Base-by-base conservation (phyloP, 2,329 filamentous ascomycete species). In the Botryotinia calthae region DNA sequence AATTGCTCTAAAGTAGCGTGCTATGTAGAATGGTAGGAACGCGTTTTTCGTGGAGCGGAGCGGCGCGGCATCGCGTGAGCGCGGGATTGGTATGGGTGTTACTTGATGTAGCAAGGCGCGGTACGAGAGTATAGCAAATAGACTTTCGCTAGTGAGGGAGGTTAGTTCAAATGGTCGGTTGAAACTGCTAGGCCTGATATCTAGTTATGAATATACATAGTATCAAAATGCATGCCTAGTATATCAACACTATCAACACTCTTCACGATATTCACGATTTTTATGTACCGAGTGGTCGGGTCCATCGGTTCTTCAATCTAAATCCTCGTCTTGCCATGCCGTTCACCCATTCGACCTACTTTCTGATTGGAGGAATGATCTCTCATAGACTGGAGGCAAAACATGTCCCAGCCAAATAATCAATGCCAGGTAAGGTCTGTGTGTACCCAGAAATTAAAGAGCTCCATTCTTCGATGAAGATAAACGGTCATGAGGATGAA, bases 51-150 rank as follows among this genome's bases (percentile, higher is more conserved):
- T 64, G 25, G 61, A 44, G 61, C 40, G 61, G 61, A 44, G 61
- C 61, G 61, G 61, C 61, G 61, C 61, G 61, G 61, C 40, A 42
- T 63, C 40, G 61, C 61, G 61, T 64, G 61, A 64, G 40, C 16
- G 40, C 61, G 61, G 37, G 40, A 63, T 9, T 14, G 25, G 48
- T 10, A 44, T n/a, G 20, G 61, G 37, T 63, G 12, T 20, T 28
- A 28, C 61, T 44, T 22, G 61, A 22, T 63, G 16, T 20, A 44
- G 61, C 16, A 63, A 63, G 25, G 61, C n/a, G 9, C 5, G 61
- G 37, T 63, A 44, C 40, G 16, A n/a, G 25, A 44, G 16, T 28
- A 12, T n/a, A 1, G 37, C 20, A 34, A 16, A 4, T n/a, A 42
- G 25, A 56, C 51, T 56, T 25, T n/a, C 34, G 34, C 58, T 61